phyloP scores from a whole-genome alignment of 164 flowering plant genomes.

The Euptelea pleiosperma region DNA sequence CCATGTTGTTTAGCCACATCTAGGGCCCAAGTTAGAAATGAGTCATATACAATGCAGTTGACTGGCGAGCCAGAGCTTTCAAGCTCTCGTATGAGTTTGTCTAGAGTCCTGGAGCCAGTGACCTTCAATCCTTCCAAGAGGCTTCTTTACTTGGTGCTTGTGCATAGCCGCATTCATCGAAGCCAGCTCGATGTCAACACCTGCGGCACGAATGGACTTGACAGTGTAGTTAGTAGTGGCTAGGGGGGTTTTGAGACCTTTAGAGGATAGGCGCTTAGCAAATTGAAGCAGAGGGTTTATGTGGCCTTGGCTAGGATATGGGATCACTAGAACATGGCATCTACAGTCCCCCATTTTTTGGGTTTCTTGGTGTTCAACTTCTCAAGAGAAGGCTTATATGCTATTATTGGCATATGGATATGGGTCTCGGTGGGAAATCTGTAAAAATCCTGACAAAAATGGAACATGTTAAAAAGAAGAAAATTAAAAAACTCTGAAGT shows the following conservation, averaged over 20 bases:
- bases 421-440: no score
- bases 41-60: constrained; percentile 31
- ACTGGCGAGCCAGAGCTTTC: constrained; percentile 12
- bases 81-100: constrained; percentile 20
- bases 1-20: constrained; percentile 26
- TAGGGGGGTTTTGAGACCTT: constrained; percentile 27
- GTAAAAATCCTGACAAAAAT: no score
- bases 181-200: constrained; percentile 28
- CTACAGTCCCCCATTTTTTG: constrained; percentile 7
- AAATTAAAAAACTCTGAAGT: no score
- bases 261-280: constrained; percentile 23
- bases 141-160: constrained; percentile 10
- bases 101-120: constrained; percentile 37
- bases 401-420: no score
- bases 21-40: constrained; percentile 33
- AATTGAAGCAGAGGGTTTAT: constrained; percentile 36
- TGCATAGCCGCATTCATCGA: constrained; percentile 24
- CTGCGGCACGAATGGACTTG: constrained; percentile 15
- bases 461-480: no score
- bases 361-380: no score
- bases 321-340: constrained; percentile 27
- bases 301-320: constrained; percentile 38
- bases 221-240: constrained; percentile 29
- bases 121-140: no score
- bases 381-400: background rate